Evolutionary conservation across 208 protist species (phyloP).

Genomic region (Acanthamoeba rhysodes): DNA sequence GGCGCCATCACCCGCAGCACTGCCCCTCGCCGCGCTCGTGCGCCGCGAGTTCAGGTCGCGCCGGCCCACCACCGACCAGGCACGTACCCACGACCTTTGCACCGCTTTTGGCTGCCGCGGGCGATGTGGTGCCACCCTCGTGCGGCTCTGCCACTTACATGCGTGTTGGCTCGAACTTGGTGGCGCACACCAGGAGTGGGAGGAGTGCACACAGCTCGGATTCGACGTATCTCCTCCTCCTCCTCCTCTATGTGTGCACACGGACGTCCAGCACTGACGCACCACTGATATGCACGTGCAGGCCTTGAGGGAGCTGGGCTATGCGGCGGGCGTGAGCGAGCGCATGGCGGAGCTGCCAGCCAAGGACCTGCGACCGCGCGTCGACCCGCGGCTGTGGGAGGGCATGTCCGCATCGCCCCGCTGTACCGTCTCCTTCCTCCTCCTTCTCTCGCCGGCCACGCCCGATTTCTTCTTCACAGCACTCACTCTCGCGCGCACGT

Average conservation of each 20-base stretch:
- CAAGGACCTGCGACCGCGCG: not conserved
- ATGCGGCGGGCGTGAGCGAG: not conserved
- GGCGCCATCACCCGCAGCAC: not conserved
- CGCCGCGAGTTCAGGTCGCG: not conserved
- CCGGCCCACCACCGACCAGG: not conserved
- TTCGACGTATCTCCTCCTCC: not conserved
- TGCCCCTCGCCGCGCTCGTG: not conserved
- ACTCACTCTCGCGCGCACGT: not conserved
- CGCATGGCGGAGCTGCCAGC: not conserved
- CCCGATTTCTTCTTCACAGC: no score
- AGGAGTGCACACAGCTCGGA: not conserved
- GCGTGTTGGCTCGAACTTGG: no score
- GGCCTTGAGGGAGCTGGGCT: not conserved
- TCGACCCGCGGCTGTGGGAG: slow-evolving; percentile 7
- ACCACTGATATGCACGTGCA: no score
- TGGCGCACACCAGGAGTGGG: slow-evolving; percentile 43
- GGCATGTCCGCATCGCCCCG: not conserved
- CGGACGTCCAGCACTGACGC: no score
- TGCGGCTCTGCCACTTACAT: no score
- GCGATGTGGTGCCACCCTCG: no score
- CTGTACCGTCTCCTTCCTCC: not conserved
- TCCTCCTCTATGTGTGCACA: no score
- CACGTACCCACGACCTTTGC: no score
- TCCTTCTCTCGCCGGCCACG: not conserved
- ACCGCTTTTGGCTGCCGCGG: not conserved